Conservation (phyloP, 1,284 basidiomycete genomes). For the Malassezia sympodialis region DNA sequence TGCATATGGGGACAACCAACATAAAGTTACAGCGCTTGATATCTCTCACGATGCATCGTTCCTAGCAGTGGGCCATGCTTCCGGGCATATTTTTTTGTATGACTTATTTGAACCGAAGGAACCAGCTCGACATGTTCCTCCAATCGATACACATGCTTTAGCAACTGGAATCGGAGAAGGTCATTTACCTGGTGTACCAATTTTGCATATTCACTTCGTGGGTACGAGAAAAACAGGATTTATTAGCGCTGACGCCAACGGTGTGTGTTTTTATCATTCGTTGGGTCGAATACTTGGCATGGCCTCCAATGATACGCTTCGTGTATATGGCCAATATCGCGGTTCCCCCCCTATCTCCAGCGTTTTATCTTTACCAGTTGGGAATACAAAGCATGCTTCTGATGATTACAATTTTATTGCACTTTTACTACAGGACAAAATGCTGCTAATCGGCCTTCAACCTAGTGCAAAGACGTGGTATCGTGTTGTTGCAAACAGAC, state of each 20-base stretch:
- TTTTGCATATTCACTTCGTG: constrained; percentile 79
- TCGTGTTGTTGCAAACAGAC: constrained; percentile 17
- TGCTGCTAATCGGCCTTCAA: constrained; percentile 85
- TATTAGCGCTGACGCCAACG: constrained; percentile 78
- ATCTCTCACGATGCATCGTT: constrained; percentile 89
- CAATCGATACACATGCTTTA: constrained; percentile 60
- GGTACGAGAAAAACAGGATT: constrained; percentile 86
- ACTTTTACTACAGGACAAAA: constrained; percentile 74
- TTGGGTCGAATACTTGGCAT: constrained; percentile 90
- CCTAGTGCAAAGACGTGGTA: constrained; percentile 85
- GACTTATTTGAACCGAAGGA: constrained; percentile 61
- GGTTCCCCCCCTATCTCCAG: constrained; percentile 54
- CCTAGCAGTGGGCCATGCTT: constrained; percentile 75
- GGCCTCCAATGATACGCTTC: constrained; percentile 83
- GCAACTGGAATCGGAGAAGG: constrained; percentile 80
- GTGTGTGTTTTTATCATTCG: constrained; percentile 88
- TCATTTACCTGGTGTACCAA: constrained; percentile 73
- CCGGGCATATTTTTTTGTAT: constrained; percentile 77
- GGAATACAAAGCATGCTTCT: constrained; percentile 62
- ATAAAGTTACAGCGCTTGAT: constrained; percentile 76
- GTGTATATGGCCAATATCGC: constrained; percentile 78
- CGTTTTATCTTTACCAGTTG: constrained; percentile 73
- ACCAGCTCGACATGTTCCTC: constrained; percentile 59
- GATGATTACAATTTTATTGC: constrained; percentile 78
- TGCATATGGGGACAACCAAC: neutral